A percentile compares a stretch with the other conserved stretches of the same genome.
These are phyloP conservation scores for Endogone sp. DNA, from an alignment of 192 early-diverging fungal species.

Conservation along the genomic window DNA sequence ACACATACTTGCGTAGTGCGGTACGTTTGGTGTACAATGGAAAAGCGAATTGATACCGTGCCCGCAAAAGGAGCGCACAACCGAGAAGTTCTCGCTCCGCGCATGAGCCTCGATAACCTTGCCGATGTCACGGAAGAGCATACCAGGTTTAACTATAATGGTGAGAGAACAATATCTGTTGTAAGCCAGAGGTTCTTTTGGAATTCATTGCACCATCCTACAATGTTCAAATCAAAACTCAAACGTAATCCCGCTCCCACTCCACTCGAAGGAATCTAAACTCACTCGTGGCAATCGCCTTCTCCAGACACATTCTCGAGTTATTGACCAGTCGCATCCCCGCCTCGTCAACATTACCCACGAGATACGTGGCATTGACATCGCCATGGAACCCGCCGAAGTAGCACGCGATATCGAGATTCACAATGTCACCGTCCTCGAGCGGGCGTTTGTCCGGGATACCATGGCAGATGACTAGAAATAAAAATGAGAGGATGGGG, in stretches of 20 bases:
- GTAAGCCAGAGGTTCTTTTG: not conserved
- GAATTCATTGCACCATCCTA: too few relatives aligned
- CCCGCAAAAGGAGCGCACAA: slow-evolving; percentile 89
- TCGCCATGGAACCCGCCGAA: slow-evolving; percentile 95
- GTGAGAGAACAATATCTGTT: not conserved
- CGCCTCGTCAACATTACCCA: slow-evolving; percentile 82
- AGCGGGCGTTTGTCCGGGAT: slow-evolving; percentile 93
- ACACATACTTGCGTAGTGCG: slow-evolving; percentile 81
- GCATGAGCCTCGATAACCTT: slow-evolving; percentile 87
- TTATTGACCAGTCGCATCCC: slow-evolving; percentile 74
- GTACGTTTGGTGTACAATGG: slow-evolving; percentile 88
- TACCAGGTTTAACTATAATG: slow-evolving; percentile 79
- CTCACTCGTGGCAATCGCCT: slow-evolving; percentile 86
- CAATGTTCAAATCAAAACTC: too few relatives aligned
- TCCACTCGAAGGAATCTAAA: not conserved
- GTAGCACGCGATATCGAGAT: slow-evolving; percentile 88
- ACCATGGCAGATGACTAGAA: slow-evolving; percentile 90
- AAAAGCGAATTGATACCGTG: slow-evolving; percentile 89
- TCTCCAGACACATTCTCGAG: slow-evolving; percentile 83
- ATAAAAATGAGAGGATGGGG: not conserved
- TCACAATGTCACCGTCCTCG: slow-evolving; percentile 94
- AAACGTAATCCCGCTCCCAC: not conserved
- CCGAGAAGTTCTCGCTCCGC: slow-evolving; percentile 79
- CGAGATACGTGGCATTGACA: slow-evolving; percentile 88
- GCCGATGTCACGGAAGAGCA: slow-evolving; percentile 89